Percentiles rank a stretch among this genome's conserved stretches.
Evolutionary conservation across 345 rosid species (phyloP).

Genomic region (Arabis hirsuta): DNA sequence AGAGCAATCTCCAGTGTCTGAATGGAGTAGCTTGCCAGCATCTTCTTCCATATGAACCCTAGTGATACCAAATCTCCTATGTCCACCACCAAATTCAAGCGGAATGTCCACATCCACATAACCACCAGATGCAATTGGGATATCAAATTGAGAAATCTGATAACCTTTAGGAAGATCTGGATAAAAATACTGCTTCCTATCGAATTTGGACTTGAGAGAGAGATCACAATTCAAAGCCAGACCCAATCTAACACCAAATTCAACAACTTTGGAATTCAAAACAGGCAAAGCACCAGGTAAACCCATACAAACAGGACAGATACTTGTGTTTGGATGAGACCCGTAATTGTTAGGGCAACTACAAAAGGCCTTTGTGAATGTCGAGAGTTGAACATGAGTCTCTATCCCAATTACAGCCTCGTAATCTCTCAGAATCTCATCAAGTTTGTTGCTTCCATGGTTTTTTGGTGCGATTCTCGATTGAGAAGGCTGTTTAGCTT

Average conservation of each 20-base stretch:
- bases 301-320: constrained; percentile 96
- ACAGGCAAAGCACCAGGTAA: constrained; percentile 96
- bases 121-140: constrained; percentile 84
- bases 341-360: constrained; percentile 86
- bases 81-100: constrained; percentile 89
- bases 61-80: constrained; percentile 85
- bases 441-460: constrained; percentile 51
- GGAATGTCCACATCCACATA: constrained; percentile 85
- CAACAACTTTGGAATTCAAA: constrained; percentile 82
- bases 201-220: constrained; percentile 80
- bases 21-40: constrained; percentile 90
- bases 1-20: constrained; percentile 74
- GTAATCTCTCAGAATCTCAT: constrained; percentile 59
- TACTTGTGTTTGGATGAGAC: constrained; percentile 66
- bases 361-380: constrained; percentile 89
- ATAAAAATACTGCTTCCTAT: constrained; percentile 95
- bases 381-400: constrained; percentile 92
- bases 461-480: constrained; percentile 53
- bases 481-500: constrained; percentile 49
- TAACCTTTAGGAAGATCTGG: constrained; percentile 98
- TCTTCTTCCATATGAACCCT: constrained; percentile 99
- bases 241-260: constrained; percentile 81
- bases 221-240: constrained; percentile 88
- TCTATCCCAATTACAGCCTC: constrained; percentile 94
- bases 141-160: constrained; percentile 95